These are phyloP conservation scores for Saturnispora sekii DNA, from an alignment of 805 yeast species.

Conservation along the genomic window DNA sequence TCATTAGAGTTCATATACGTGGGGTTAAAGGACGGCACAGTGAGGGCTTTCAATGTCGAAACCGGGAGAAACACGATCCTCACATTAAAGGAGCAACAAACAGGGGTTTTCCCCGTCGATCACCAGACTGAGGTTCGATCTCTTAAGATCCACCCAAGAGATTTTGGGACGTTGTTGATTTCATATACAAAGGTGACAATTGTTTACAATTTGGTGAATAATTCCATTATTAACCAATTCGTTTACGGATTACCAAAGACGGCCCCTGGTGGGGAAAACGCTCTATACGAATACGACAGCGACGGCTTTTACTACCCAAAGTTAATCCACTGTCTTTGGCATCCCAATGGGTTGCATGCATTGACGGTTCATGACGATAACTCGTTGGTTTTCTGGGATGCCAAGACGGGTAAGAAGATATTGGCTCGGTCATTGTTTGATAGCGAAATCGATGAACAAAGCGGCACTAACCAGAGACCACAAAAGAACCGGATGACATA, in stretches of 20 bases:
- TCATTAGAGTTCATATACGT: conserved; percentile 77
- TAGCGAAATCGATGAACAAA: conserved; percentile 48
- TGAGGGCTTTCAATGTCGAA: conserved; percentile 72
- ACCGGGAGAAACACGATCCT: conserved; percentile 57
- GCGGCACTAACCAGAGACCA: conserved; percentile 17
- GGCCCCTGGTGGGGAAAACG: conserved; percentile 61
- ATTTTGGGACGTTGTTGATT: conserved; percentile 66
- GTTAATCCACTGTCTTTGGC: conserved; percentile 55
- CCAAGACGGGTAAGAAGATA: conserved; percentile 59
- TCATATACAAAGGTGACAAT: conserved; percentile 65
- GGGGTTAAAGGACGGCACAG: conserved; percentile 70
- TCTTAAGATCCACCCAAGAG: conserved; percentile 81
- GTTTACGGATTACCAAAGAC: conserved; percentile 56
- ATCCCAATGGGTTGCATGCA: conserved; percentile 86
- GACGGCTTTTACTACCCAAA: conserved; percentile 23
- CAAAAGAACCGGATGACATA: conserved; percentile 26
- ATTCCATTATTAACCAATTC: conserved; percentile 45
- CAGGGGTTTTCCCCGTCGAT: conserved; percentile 46
- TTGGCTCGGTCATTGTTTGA: conserved; percentile 69
- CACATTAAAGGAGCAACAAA: conserved; percentile 64
- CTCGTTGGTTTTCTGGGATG: conserved; percentile 88
- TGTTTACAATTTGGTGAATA: conserved; percentile 55
- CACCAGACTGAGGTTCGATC: conserved; percentile 45
- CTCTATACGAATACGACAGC: conserved; percentile 20
- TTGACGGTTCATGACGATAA: conserved; percentile 76